Conservation (phyloP, 2,329 filamentous ascomycete genomes). For the Boeremia lycopersici region DNA sequence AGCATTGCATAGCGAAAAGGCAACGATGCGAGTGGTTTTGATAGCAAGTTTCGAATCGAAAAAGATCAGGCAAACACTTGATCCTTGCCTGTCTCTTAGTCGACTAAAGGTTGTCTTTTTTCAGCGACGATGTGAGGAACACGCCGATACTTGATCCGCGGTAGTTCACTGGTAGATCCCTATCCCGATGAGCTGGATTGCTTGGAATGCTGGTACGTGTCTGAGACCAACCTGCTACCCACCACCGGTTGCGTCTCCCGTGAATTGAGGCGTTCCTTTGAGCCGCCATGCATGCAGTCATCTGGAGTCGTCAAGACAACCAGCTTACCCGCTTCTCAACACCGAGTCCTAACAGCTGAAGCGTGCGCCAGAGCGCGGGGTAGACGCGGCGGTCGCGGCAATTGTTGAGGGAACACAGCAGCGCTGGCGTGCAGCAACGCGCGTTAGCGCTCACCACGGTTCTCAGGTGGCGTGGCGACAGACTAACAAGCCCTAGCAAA, state of each 20-base stretch:
- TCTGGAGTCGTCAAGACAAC: conserved; percentile 5
- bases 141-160: no score
- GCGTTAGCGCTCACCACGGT: conserved; percentile 1
- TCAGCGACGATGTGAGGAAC: no score
- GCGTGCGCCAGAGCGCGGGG: background rate
- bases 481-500: background rate
- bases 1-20: background rate
- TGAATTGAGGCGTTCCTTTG: background rate
- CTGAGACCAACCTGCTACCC: no score
- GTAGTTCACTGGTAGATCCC: no score
- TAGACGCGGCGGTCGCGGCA: background rate
- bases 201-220: background rate
- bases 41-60: background rate
- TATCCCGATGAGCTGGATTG: background rate
- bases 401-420: conserved; percentile 8
- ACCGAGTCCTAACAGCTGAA: background rate
- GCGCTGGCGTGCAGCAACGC: conserved; percentile 1
- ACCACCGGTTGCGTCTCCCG: no score
- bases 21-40: background rate
- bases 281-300: background rate
- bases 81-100: no score
- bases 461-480: background rate
- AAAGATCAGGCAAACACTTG: background rate
- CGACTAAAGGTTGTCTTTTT: no score
- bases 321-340: background rate